Evolutionary conservation across 2,329 filamentous ascomycete species (phyloP).

Genomic region (Cercospora zeae-maydis): DNA sequence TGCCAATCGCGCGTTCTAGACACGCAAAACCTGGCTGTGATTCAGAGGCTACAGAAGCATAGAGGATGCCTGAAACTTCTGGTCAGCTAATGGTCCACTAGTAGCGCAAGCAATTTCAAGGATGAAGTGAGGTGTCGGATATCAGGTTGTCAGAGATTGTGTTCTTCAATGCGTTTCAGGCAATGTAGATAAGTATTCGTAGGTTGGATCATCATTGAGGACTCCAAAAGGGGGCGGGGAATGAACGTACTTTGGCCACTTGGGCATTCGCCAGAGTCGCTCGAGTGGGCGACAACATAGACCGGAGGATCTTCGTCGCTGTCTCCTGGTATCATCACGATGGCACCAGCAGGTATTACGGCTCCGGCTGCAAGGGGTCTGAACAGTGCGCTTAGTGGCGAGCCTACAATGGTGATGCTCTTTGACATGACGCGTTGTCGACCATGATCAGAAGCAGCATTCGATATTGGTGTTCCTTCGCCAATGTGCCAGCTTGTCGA

Average conservation of each 20-base stretch:
- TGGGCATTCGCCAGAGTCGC: conserved; percentile 90
- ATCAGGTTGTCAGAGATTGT: conserved; percentile 87
- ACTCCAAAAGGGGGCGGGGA: conserved; percentile 10
- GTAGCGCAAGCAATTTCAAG: neutral
- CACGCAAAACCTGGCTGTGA: conserved; percentile 37
- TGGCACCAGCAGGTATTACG: conserved; percentile 68
- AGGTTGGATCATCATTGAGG: conserved; percentile 72
- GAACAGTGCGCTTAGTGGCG: conserved; percentile 64
- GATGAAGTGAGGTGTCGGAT: conserved; percentile 30
- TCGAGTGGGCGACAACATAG: conserved; percentile 70
- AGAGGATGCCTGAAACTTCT: conserved; percentile 52
- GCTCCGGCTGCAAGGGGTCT: conserved; percentile 68
- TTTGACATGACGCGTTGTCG: conserved; percentile 12
- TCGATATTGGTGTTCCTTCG: conserved; percentile 27
- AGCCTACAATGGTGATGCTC: conserved; percentile 64
- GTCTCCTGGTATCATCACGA: conserved; percentile 60
- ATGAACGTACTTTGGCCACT: conserved; percentile 76
- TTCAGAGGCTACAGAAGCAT: conserved; percentile 48
- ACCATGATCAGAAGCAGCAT: neutral
- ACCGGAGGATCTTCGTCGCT: conserved; percentile 48
- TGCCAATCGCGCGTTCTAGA: conserved; percentile 42
- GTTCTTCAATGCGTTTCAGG: conserved; percentile 91
- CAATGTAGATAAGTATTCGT: conserved; percentile 99
- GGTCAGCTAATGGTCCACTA: neutral
- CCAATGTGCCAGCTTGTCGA: conserved; percentile 33